Conservation (phyloP, 768 basidiomycete genomes). For the Asterophora lycoperdoides region DNA sequence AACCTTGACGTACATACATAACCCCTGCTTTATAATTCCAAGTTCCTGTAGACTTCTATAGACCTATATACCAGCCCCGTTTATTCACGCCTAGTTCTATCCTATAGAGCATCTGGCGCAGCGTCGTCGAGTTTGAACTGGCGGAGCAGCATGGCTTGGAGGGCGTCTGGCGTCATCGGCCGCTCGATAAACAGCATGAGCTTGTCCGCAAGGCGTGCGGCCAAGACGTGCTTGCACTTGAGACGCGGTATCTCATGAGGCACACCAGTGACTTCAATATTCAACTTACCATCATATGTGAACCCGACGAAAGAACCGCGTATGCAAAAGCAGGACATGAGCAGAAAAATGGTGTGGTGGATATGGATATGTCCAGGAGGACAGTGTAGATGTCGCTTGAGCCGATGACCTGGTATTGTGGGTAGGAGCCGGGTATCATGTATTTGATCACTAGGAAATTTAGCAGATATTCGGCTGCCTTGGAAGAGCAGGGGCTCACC, state of each 20-base stretch:
- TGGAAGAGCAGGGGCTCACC: conserved; percentile 36
- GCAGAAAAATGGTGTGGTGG: conserved; percentile 53
- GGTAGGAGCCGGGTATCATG: conserved; percentile 50
- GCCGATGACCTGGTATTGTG: conserved; percentile 65
- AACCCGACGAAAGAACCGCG: conserved; percentile 53
- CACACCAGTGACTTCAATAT: neutral
- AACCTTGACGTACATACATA: neutral
- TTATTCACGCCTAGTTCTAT: neutral
- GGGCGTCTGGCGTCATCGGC: conserved; percentile 40
- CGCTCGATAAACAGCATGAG: conserved; percentile 50
- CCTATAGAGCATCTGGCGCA: neutral
- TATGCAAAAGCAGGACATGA: conserved; percentile 72
- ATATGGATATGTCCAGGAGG: conserved; percentile 38
- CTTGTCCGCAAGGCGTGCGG: conserved; percentile 54
- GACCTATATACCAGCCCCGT: too few species aligned
- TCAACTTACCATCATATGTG: conserved; percentile 58
- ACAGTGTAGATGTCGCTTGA: conserved; percentile 62
- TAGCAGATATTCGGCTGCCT: neutral
- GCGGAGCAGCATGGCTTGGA: conserved; percentile 39
- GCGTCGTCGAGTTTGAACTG: conserved; percentile 23
- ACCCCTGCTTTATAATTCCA: neutral
- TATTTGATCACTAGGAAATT: conserved; percentile 54
- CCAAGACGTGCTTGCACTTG: conserved; percentile 81
- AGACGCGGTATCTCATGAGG: neutral
- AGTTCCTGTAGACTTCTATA: neutral